Conservation (phyloP, 2,329 filamentous ascomycete species). For the Ophiostoma ulmi region DNA sequence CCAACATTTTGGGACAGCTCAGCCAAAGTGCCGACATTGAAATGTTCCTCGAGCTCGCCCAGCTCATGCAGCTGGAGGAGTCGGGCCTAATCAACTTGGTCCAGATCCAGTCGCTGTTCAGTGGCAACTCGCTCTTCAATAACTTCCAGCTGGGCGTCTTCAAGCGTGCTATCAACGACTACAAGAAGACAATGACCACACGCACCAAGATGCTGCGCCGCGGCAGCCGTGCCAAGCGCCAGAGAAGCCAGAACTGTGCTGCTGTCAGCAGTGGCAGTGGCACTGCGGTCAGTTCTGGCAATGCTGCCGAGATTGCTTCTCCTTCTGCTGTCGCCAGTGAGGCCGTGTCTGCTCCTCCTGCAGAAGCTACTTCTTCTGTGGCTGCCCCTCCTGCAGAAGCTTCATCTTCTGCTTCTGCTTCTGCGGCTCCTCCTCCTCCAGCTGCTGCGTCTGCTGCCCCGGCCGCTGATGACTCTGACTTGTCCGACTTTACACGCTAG, state of each 20-base stretch:
- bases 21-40: constrained; percentile 31
- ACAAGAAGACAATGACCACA: constrained; percentile 30
- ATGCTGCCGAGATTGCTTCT: background rate
- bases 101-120: constrained; percentile 32
- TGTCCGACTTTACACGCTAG: background rate
- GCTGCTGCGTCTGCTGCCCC: background rate
- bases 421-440: no score
- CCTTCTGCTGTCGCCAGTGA: background rate
- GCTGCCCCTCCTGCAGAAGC: background rate
- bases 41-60: constrained; percentile 34
- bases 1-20: constrained; percentile 28
- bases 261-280: background rate
- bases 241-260: constrained; percentile 22
- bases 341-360: background rate
- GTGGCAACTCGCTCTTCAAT: constrained; percentile 29
- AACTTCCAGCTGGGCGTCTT: constrained; percentile 29
- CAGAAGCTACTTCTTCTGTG: background rate
- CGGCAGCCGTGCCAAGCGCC: constrained; percentile 28
- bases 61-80: constrained; percentile 34
- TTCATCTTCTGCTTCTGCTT: background rate
- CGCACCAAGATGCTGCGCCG: constrained; percentile 29
- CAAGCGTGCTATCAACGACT: constrained; percentile 32
- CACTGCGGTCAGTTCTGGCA: background rate
- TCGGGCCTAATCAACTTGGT: constrained; percentile 32
- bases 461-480: background rate